These are phyloP conservation scores for Hyaloscypha hepaticicola DNA, from an alignment of 495 filamentous ascomycete genomes.

Conservation along the genomic window DNA sequence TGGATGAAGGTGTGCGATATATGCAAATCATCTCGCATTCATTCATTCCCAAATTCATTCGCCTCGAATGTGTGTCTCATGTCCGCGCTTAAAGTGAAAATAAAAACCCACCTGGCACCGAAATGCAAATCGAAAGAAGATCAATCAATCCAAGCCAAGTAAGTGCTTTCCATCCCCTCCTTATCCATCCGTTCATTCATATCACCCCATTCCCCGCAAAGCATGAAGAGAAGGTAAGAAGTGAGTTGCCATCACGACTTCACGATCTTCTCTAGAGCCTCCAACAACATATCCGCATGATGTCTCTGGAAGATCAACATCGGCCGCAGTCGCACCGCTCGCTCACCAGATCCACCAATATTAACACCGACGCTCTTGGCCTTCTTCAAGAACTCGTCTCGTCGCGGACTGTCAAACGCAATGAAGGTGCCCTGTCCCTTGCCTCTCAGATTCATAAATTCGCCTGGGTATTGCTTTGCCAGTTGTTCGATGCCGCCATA, in stretches of 20 bases:
- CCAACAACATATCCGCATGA: conserved; percentile 66
- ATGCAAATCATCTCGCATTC: not conserved
- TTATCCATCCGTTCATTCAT: not conserved
- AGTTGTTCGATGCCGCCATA: conserved; percentile 68
- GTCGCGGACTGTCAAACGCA: conserved; percentile 84
- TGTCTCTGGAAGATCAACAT: conserved; percentile 97
- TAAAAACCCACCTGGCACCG: not conserved
- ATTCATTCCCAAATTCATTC: not conserved
- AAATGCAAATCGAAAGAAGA: not conserved
- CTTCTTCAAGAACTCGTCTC: conserved; percentile 81
- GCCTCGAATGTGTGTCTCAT: not conserved
- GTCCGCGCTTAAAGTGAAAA: not conserved
- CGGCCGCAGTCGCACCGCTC: conserved; percentile 80
- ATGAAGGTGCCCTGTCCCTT: conserved; percentile 97
- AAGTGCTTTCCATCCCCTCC: not conserved
- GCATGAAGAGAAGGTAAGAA: not conserved
- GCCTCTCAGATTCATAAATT: conserved; percentile 87
- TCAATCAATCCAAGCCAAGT: not conserved
- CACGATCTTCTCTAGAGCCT: conserved; percentile 70
- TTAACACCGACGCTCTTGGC: conserved; percentile 86
- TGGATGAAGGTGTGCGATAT: not conserved
- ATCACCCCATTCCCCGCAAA: not conserved
- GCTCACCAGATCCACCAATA: conserved; percentile 83
- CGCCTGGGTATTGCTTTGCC: conserved; percentile 70
- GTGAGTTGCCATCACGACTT: conserved; percentile 34